Evolutionary conservation across 179 eudicot genomes (phyloP).

Genomic region (Heliamphora pulchella): DNA sequence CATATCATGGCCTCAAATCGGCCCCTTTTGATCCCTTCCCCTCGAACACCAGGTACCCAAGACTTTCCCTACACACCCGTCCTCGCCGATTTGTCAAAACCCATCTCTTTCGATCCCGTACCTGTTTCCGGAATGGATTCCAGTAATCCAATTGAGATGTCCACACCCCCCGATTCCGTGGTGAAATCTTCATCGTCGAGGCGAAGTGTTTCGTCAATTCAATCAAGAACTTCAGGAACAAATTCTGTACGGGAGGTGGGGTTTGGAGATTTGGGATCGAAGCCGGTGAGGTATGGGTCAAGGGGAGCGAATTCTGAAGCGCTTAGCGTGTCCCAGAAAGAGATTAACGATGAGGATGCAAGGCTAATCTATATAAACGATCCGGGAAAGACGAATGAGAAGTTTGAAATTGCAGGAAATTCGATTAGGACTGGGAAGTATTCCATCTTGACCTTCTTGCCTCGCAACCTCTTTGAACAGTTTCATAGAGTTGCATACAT

Average conservation of each 20-base stretch:
- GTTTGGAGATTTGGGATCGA: constrained; percentile 50
- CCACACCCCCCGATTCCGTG: constrained; percentile 16
- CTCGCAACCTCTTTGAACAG: constrained; percentile 89
- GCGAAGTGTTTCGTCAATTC: constrained; percentile 45
- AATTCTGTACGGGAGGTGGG: constrained; percentile 52
- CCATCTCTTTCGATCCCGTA: constrained; percentile 20
- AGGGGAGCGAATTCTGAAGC: constrained; percentile 67
- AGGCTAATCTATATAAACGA: constrained; percentile 72
- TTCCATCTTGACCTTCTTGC: constrained; percentile 74
- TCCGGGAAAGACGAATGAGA: constrained; percentile 73
- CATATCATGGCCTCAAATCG: constrained; percentile 45
- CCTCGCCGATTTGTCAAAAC: constrained; percentile 29
- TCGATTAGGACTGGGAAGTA: constrained; percentile 80
- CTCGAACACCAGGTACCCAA: constrained; percentile 29
- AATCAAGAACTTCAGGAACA: constrained; percentile 32
- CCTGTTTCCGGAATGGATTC: constrained; percentile 43
- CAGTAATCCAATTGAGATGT: constrained; percentile 13
- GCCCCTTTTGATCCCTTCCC: constrained; percentile 46
- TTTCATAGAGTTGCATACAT: constrained; percentile 92
- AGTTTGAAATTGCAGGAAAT: constrained; percentile 71
- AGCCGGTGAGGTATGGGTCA: constrained; percentile 59
- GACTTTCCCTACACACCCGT: constrained; percentile 31
- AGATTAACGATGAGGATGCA: constrained; percentile 86
- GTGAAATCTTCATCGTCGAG: constrained; percentile 36
- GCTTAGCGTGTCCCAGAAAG: constrained; percentile 64